Base-by-base conservation (phyloP, 2,329 filamentous ascomycete species). In the Cordyceps cicadae region DNA sequence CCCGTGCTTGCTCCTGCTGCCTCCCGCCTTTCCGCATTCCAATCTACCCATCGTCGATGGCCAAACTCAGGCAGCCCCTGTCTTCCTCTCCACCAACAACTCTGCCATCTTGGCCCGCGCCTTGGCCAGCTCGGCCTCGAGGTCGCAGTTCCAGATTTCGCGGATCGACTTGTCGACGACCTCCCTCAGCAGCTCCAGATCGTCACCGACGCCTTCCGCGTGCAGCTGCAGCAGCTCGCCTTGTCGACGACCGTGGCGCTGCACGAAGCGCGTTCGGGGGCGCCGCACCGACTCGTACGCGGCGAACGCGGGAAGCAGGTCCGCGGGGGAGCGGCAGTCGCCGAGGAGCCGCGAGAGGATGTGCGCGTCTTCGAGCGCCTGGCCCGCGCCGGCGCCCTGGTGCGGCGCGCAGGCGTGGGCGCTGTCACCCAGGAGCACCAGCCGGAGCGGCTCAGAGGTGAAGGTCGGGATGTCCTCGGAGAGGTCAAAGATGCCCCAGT, bases 391-490 rank as follows among this genome's bases (percentile, higher is more conserved):
- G 15, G 62, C 62, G 34, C 59, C 62, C 21, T 62, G 62, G 41
- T 62, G 59, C 19, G 62, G 62, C n/a, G 59, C 59, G 19, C 59
- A 63, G 37, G 62, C 62, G 39, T 63, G 62, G n/a, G 62, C 62
- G 24, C 56, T 62, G 46, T 63, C 62, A n/a, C 62, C 62, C 15
- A 63, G 50, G n/a, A 63, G 60, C 2, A 62, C 32, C 12, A 62
- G 54, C 14, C 55, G 60, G 4, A 62, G 60, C 9, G 54, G 50
- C 41, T 41, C 26, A 1, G 60, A 54, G 2, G 55, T 54, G 12
- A 62, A 62, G 6, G 55, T 59, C 12, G 55, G 51, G 55, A 62
- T 62, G 8, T 62, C 60, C 3, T 39, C 21, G 2, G 60, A 62
- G 24, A 62, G 60, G 19, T 62, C 60, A 46, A 59, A 62, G 6